Evolutionary conservation across 169 alveolate species (phyloP), one percentile per base, ranked within the genome.

Genomic region (Plasmodium billcollinsi): DNA sequence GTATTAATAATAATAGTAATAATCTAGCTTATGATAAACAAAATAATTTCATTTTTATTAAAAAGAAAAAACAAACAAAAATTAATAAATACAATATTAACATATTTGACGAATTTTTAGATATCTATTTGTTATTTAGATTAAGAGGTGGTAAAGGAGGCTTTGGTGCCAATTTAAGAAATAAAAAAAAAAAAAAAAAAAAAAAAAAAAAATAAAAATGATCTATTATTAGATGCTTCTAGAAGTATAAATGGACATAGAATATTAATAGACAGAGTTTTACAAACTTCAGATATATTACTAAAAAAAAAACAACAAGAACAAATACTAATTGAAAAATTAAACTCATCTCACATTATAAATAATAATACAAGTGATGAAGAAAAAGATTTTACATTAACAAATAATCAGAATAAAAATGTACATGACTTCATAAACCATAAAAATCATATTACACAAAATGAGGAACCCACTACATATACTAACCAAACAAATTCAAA

Each of bases 111-210:
- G 90, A 80, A 33, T 80, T 80, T 54, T 73, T 80, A 8, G 90
- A 67, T 43, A 80, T 80, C 11, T 52, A 80, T 67, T 14, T 80
- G 11, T 21, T 80, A 29, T 80, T 80, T 18, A 78, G 90, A 18
- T 67, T 80, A 49, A 66, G 47, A 29, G 90, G 90, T 0, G 90
- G 90, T 0, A 80, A 80, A 49, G 90, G 90, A 39, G 90, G 90
- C 9, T 80, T 80, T 80, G 90, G 90, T 15, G 90, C 90, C 8
- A 80, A 80, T 61, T 61, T 80, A 54, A 56, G 90, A 80, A 69
- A 67, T 39, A 80, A 80, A 66, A 80, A 80, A 80, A 80, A 20
- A 20, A 58, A 80, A 80, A 67, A 80, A 80, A 66, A 80, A 80
- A 69, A 80, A 80, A 78, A 80, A 80, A 66, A 76, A 29, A 29